phyloP scores from a whole-genome alignment of 306 rosid species.

The Ochetophila trinervis region DNA sequence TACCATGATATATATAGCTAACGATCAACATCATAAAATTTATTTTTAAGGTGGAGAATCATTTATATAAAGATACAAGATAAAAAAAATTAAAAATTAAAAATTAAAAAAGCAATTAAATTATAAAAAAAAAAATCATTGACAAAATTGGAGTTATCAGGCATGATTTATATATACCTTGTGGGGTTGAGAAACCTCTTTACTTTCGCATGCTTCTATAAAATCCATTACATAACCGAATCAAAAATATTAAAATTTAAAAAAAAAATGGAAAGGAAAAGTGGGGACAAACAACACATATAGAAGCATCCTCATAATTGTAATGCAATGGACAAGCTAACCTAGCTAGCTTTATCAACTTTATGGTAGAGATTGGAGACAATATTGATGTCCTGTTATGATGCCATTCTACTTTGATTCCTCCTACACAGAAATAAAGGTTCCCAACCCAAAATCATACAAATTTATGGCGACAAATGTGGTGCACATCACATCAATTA shows the following conservation, averaged over 20 bases:
- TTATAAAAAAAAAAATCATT: neutral
- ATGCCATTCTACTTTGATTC: constrained; percentile 46
- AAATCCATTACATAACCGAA: no score
- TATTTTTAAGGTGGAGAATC: no score
- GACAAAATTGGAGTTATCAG: neutral
- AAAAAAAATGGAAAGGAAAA: no score
- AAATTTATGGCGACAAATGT: neutral
- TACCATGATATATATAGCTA: no score
- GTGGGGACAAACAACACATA: constrained; percentile 3
- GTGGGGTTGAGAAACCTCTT: constrained; percentile 21
- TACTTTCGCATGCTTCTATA: constrained; percentile 43
- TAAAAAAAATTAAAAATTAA: no score
- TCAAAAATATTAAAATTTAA: no score
- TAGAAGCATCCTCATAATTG: constrained; percentile 27
- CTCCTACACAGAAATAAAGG: constrained; percentile 63
- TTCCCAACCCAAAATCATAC: constrained; percentile 27
- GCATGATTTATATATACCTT: constrained; percentile 20
- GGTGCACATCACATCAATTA: constrained; percentile 11
- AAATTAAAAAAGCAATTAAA: no score
- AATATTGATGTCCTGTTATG: constrained; percentile 37
- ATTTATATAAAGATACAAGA: no score
- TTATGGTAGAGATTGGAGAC: constrained; percentile 33
- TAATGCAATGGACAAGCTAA: constrained; percentile 17
- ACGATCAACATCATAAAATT: no score
- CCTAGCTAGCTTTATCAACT: constrained; percentile 26